Percentiles rank a stretch among this genome's conserved stretches.
These are phyloP conservation scores for Trichophyton rubrum DNA, from an alignment of 2,329 filamentous ascomycete species.

Conservation along the genomic window DNA sequence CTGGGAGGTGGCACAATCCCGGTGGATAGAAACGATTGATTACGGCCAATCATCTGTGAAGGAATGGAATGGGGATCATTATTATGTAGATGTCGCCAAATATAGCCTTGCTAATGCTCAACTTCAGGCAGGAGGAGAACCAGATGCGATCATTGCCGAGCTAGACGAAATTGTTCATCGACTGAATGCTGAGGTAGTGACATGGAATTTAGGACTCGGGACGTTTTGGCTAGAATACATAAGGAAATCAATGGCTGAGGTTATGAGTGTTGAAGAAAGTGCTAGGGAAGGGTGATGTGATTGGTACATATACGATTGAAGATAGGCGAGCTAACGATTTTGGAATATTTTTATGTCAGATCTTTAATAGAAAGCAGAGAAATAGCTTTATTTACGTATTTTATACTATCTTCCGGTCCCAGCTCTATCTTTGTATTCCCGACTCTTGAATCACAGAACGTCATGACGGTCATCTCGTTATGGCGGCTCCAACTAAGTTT, in stretches of 20 bases:
- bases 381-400: not conserved
- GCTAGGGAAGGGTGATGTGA: not conserved
- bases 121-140: not conserved
- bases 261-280: not conserved
- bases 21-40: constrained; percentile 4
- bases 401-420: not conserved
- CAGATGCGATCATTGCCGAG: not conserved
- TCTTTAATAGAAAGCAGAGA: no score
- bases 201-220: constrained; percentile 6
- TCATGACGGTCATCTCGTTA: not conserved
- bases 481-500: not conserved
- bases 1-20: constrained; percentile 3
- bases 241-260: not conserved
- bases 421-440: not conserved
- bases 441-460: not conserved
- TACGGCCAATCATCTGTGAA: constrained; percentile 1
- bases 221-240: constrained; percentile 7
- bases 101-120: constrained; percentile 6
- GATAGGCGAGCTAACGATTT: no score
- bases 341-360: no score
- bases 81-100: constrained; percentile 5
- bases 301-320: no score
- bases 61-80: constrained; percentile 3
- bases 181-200: not conserved
- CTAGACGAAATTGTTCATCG: not conserved